Evolutionary conservation across 1,139 yeast species (phyloP).

Genomic region (Geotrichum cucujoidarum): DNA sequence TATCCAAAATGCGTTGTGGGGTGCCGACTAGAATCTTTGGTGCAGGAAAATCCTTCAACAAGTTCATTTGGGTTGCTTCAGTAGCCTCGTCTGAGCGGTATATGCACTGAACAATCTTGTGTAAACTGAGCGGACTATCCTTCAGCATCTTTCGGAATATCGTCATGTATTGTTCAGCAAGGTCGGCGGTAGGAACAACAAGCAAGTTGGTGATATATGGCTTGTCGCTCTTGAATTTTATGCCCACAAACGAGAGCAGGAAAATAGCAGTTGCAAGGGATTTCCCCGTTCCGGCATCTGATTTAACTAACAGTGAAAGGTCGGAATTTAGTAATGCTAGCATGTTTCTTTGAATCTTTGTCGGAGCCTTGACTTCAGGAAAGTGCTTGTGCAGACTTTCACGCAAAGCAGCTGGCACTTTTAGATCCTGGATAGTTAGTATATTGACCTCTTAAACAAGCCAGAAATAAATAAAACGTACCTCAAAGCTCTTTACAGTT

Average conservation of each 20-base stretch:
- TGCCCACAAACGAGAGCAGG: slow-evolving; percentile 21
- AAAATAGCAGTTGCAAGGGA: slow-evolving; percentile 29
- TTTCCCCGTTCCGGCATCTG: slow-evolving; percentile 33
- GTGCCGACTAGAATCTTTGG: slow-evolving; percentile 83
- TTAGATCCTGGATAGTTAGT: slow-evolving; percentile 19
- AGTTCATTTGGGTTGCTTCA: slow-evolving; percentile 61
- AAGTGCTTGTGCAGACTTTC: slow-evolving; percentile 16
- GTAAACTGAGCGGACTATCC: slow-evolving; percentile 44
- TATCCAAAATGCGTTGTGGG: slow-evolving; percentile 79
- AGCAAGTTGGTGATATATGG: slow-evolving; percentile 40
- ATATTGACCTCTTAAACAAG: neutral
- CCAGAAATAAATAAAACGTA: neutral
- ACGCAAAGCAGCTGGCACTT: slow-evolving; percentile 20
- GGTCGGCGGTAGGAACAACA: slow-evolving; percentile 76
- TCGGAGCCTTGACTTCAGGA: slow-evolving; percentile 25
- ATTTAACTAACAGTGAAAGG: slow-evolving; percentile 28
- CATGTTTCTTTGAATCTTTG: slow-evolving; percentile 32
- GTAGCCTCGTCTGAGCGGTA: slow-evolving; percentile 80
- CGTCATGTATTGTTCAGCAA: slow-evolving; percentile 67
- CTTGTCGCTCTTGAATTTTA: neutral
- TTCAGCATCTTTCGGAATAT: slow-evolving; percentile 35
- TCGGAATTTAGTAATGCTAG: slow-evolving; percentile 33
- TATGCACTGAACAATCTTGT: slow-evolving; percentile 43
- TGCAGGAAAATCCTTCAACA: slow-evolving; percentile 57
- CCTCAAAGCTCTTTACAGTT: slow-evolving; percentile 22